Percentiles rank a stretch among this genome's conserved stretches.
These are phyloP conservation scores for Parachaetomium inaequale DNA, from an alignment of 495 filamentous ascomycete species.

Conservation along the genomic window DNA sequence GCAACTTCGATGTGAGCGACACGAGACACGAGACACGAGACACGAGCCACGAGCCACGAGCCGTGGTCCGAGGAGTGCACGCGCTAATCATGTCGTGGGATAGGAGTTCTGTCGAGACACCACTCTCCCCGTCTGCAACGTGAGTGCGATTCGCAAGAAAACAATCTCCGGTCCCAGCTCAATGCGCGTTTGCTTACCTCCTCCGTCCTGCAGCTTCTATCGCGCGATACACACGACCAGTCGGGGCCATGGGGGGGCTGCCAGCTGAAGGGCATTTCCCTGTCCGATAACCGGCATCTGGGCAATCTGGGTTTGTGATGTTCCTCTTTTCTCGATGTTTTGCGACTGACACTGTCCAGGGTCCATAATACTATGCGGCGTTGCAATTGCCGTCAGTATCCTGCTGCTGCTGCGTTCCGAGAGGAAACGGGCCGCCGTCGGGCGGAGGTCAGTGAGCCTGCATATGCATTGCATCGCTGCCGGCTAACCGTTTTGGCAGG, in stretches of 20 bases:
- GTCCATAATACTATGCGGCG: conserved; percentile 79
- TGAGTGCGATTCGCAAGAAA: conserved; percentile 49
- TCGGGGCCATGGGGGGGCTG: conserved; percentile 60
- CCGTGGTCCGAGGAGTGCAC: not conserved
- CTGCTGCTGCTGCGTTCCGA: conserved; percentile 79
- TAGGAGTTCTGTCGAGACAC: conserved; percentile 95
- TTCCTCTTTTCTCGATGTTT: not conserved
- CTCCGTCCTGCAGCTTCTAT: conserved; percentile 40
- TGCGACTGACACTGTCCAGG: conserved; percentile 49
- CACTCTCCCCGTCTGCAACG: conserved; percentile 94
- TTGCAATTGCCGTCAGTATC: conserved; percentile 65
- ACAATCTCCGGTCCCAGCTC: not conserved
- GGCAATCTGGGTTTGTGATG: conserved; percentile 76
- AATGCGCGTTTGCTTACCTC: conserved; percentile 10
- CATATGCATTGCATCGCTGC: not conserved
- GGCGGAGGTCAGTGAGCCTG: conserved; percentile 64
- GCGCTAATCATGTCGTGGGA: conserved; percentile 23
- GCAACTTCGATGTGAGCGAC: conserved; percentile 78
- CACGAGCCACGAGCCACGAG: no score
- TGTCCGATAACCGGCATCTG: conserved; percentile 61
- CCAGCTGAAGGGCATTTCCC: conserved; percentile 64
- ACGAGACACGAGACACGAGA: no score
- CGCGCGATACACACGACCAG: conserved; percentile 39
- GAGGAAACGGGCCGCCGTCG: conserved; percentile 89
- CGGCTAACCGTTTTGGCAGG: conserved; percentile 48